Percentiles rank a stretch among this genome's conserved stretches.
These are phyloP conservation scores for Pseudocercospora macadamiae DNA, from an alignment of 2,329 filamentous ascomycete species.

Conservation along the genomic window DNA sequence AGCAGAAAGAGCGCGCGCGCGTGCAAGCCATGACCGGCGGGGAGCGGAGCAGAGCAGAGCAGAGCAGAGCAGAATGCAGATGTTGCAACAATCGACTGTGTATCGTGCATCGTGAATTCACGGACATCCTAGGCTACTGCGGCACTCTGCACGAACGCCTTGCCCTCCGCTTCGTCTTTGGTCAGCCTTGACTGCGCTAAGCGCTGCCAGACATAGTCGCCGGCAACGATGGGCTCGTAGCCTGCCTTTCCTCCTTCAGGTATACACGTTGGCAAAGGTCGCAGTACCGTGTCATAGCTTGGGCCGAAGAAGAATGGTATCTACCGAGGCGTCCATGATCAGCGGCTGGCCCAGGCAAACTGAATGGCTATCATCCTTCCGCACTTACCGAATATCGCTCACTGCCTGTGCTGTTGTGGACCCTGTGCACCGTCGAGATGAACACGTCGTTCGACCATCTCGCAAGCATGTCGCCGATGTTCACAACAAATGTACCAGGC, in stretches of 20 bases:
- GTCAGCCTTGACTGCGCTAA: conserved; percentile 26
- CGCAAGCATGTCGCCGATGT: conserved; percentile 56
- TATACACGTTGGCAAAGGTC: conserved; percentile 26
- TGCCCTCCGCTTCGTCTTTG: conserved; percentile 23
- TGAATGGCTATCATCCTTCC: too few relatives aligned
- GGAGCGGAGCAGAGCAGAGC: too few relatives aligned
- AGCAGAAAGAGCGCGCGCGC: conserved; percentile 2
- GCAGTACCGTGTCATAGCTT: conserved; percentile 40
- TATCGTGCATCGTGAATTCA: too few relatives aligned
- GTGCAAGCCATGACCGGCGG: too few relatives aligned
- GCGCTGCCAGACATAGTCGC: conserved; percentile 29
- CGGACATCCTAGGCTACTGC: neutral
- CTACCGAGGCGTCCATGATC: too few relatives aligned
- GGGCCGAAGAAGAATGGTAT: conserved; percentile 55
- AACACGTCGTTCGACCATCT: conserved; percentile 50
- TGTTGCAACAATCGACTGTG: too few relatives aligned
- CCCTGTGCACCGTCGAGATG: conserved; percentile 50
- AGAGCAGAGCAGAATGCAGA: too few relatives aligned
- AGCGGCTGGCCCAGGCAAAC: too few relatives aligned
- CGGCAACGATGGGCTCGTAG: conserved; percentile 30
- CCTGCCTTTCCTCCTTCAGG: conserved; percentile 16
- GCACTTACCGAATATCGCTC: conserved; percentile 47
- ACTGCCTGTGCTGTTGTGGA: conserved; percentile 46
- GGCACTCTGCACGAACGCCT: conserved; percentile 7
- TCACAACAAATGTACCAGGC: conserved; percentile 52